A percentile compares a stretch with the other conserved stretches of the same genome.
Conservation (phyloP, 495 filamentous ascomycete species). For the Aspergillus nanangensis region DNA sequence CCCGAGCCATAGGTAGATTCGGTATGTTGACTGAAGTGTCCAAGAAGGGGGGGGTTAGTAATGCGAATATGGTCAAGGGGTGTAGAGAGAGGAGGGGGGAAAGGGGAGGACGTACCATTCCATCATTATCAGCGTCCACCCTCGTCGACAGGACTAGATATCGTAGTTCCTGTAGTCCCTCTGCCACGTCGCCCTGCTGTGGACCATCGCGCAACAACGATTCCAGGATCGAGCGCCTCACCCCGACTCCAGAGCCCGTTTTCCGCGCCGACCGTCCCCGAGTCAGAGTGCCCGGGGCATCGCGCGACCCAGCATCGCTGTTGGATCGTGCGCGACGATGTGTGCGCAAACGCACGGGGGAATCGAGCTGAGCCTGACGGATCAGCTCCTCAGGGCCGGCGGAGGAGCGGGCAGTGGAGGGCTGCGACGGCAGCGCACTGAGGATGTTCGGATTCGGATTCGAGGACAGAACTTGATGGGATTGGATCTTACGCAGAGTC, state of each 20-base stretch:
- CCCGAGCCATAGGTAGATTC: slow-evolving; percentile 94
- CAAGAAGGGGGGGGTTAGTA: slow-evolving; percentile 9
- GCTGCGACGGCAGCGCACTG: slow-evolving; percentile 40
- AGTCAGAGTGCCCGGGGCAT: slow-evolving; percentile 32
- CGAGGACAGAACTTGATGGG: slow-evolving; percentile 46
- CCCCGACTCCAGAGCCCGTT: slow-evolving; percentile 49
- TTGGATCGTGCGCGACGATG: slow-evolving; percentile 65
- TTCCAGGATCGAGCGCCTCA: slow-evolving; percentile 60
- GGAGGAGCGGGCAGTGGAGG: slow-evolving; percentile 23
- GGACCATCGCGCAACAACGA: slow-evolving; percentile 67
- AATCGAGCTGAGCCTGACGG: slow-evolving; percentile 13
- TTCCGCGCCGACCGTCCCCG: slow-evolving; percentile 49
- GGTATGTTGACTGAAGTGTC: slow-evolving; percentile 84
- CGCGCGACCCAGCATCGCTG: slow-evolving; percentile 57
- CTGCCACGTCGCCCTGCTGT: slow-evolving; percentile 58
- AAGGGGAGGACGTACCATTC: slow-evolving; percentile 90
- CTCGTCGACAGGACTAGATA: slow-evolving; percentile 73
- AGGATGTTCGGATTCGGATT: slow-evolving; percentile 10
- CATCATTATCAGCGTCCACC: slow-evolving; percentile 78
- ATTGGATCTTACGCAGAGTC: slow-evolving; percentile 49
- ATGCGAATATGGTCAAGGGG: too few relatives aligned
- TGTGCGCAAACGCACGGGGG: slow-evolving; percentile 29
- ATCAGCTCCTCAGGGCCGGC: slow-evolving; percentile 17
- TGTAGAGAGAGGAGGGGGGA: too few relatives aligned
- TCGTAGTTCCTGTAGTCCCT: slow-evolving; percentile 68